Evolutionary conservation across 2,329 filamentous ascomycete genomes (phyloP).

Genomic region (Hymenoscyphus linearis): DNA sequence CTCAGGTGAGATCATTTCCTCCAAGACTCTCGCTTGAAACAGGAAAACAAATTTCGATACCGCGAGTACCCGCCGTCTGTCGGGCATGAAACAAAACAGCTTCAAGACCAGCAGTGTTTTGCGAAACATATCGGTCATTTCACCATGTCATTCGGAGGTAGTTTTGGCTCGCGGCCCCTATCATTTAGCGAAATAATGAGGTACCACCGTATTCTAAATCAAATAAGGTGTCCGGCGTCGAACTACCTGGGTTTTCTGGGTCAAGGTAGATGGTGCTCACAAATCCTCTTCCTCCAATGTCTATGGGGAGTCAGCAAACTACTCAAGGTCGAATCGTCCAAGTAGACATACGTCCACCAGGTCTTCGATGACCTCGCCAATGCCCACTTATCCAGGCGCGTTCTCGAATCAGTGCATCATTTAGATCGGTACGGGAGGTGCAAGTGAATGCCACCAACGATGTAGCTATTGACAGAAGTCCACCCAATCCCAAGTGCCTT

Average conservation of each 20-base stretch:
- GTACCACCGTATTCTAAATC: conserved; percentile 17
- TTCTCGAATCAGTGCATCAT: conserved; percentile 3
- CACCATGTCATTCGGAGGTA: neutral
- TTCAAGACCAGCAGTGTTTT: too few relatives aligned
- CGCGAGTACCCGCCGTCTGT: too few relatives aligned
- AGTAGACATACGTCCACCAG: conserved; percentile 2
- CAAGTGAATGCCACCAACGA: conserved; percentile 17
- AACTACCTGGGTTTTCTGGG: conserved; percentile 22
- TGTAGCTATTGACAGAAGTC: conserved; percentile 10
- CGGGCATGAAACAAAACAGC: too few relatives aligned
- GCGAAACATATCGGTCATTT: neutral
- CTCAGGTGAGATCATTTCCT: too few relatives aligned
- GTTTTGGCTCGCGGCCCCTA: neutral
- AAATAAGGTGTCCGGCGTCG: conserved; percentile 14
- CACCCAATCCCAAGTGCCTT: conserved; percentile 6
- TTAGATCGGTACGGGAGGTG: neutral
- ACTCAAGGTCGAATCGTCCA: neutral
- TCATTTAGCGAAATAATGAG: conserved; percentile 6
- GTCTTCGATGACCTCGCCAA: conserved; percentile 8
- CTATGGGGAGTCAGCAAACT: conserved; percentile 5
- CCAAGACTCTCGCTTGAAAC: too few relatives aligned
- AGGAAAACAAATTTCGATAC: too few relatives aligned
- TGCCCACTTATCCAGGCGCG: conserved; percentile 5
- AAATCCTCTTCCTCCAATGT: conserved; percentile 17
- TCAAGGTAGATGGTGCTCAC: conserved; percentile 25